These are phyloP conservation scores for Citrullus colocynthis DNA, from an alignment of 306 rosid species.

Conservation along the genomic window DNA sequence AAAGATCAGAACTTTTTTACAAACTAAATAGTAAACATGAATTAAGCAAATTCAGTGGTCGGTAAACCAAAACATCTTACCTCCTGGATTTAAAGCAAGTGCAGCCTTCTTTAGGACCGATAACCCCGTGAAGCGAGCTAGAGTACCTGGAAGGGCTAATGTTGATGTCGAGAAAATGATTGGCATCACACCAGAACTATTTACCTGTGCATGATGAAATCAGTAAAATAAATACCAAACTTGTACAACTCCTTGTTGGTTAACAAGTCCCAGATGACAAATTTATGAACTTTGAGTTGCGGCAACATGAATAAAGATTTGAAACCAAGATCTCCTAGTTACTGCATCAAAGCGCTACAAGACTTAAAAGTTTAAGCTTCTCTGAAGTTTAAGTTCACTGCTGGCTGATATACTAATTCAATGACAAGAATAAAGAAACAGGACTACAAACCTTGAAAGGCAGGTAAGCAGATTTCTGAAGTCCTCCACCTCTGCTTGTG, in stretches of 20 bases:
- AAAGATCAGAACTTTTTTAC: neutral
- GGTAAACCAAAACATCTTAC: constrained; percentile 23
- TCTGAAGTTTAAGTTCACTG: neutral
- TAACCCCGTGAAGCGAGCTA: constrained; percentile 89
- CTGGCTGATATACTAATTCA: neutral
- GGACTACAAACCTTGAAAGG: constrained; percentile 67
- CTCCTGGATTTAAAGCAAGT: constrained; percentile 80
- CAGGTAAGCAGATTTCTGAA: constrained; percentile 80
- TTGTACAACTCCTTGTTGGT: neutral
- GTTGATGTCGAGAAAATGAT: constrained; percentile 92
- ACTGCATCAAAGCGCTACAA: neutral
- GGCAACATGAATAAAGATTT: neutral
- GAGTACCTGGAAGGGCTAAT: constrained; percentile 87
- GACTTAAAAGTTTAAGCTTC: neutral
- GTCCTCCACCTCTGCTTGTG: constrained; percentile 61
- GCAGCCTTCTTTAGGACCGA: constrained; percentile 67
- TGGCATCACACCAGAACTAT: constrained; percentile 97
- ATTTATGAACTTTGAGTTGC: neutral
- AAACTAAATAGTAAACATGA: neutral
- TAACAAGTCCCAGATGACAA: neutral
- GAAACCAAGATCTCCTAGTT: neutral
- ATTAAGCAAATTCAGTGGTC: neutral
- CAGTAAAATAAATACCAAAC: neutral
- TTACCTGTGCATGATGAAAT: constrained; percentile 53
- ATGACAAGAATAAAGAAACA: constrained; percentile 11